A percentile compares a stretch with the other conserved stretches of the same genome.
Evolutionary conservation across 345 rosid species (phyloP).

Genomic region (Eucalyptus erythrocorys): DNA sequence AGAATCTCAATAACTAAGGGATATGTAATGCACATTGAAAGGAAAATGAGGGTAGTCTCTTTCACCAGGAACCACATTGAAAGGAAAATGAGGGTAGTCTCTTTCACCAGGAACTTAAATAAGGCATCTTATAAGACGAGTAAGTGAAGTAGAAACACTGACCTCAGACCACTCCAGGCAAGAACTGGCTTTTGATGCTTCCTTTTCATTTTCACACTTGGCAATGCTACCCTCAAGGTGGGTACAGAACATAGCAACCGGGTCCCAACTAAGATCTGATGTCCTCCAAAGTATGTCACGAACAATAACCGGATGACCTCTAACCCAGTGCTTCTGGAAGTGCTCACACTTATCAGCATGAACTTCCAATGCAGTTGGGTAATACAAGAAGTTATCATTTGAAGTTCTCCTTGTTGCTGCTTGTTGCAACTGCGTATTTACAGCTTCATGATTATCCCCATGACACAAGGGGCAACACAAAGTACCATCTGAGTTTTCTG

Average conservation of each 20-base stretch:
- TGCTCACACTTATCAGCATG: conserved; percentile 66
- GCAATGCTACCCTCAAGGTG: conserved; percentile 50
- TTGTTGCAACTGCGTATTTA: conserved; percentile 39
- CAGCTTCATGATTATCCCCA: conserved; percentile 31
- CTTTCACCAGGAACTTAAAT: background rate
- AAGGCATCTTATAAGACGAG: background rate
- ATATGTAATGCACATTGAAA: background rate
- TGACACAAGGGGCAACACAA: conserved; percentile 59
- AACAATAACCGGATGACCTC: conserved; percentile 84
- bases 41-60: background rate
- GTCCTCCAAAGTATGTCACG: conserved; percentile 48
- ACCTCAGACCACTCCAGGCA: conserved; percentile 92
- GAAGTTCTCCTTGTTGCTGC: conserved; percentile 56
- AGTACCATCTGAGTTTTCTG: conserved; percentile 45
- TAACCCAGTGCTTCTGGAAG: conserved; percentile 92
- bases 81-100: background rate
- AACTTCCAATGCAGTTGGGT: conserved; percentile 41
- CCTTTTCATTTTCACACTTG: conserved; percentile 22
- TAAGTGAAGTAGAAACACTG: conserved; percentile 16
- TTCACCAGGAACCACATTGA: background rate
- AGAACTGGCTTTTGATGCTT: conserved; percentile 7
- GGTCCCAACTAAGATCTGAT: conserved; percentile 73
- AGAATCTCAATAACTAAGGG: background rate
- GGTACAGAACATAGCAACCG: conserved; percentile 70
- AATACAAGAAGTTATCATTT: conserved; percentile 58